phyloP scores from a whole-genome alignment of 1,284 basidiomycete species.

The Vanrija humicola region DNA sequence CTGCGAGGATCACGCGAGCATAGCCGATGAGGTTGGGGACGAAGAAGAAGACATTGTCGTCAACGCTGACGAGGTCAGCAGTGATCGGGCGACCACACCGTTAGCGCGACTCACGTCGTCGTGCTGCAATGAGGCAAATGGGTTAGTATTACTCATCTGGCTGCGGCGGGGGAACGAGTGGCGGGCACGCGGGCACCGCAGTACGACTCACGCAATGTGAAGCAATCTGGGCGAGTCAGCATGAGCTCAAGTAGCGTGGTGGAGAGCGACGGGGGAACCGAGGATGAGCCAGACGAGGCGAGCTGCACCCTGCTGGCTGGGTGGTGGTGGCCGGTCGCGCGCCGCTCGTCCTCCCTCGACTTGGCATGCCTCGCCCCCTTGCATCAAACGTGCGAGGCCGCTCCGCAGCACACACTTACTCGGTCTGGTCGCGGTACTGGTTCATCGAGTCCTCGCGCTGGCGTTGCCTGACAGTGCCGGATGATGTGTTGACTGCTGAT shows the following conservation, averaged over 20 bases:
- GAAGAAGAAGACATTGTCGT: slow-evolving; percentile 92
- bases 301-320: too few species aligned
- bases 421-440: too few species aligned
- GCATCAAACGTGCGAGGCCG: too few species aligned
- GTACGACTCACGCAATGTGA: slow-evolving; percentile 41
- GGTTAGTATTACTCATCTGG: slow-evolving; percentile 4
- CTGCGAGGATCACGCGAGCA: slow-evolving; percentile 84
- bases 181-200: slow-evolving; percentile 1
- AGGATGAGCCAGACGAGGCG: too few species aligned
- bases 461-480: too few species aligned
- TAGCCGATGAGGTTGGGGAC: slow-evolving; percentile 97
- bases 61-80: slow-evolving; percentile 21
- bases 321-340: too few species aligned
- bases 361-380: too few species aligned
- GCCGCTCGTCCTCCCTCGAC: too few species aligned
- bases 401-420: too few species aligned
- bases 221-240: slow-evolving; percentile 32
- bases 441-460: too few species aligned
- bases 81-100: neutral
- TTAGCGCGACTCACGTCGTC: slow-evolving; percentile 28
- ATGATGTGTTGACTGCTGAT: too few species aligned
- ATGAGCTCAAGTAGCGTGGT: neutral
- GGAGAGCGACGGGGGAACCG: too few species aligned
- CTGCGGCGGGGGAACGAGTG: neutral
- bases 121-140: slow-evolving; percentile 22